Evolutionary conservation across 116 monocot genomes (phyloP).

Genomic region (Iris pallida): DNA sequence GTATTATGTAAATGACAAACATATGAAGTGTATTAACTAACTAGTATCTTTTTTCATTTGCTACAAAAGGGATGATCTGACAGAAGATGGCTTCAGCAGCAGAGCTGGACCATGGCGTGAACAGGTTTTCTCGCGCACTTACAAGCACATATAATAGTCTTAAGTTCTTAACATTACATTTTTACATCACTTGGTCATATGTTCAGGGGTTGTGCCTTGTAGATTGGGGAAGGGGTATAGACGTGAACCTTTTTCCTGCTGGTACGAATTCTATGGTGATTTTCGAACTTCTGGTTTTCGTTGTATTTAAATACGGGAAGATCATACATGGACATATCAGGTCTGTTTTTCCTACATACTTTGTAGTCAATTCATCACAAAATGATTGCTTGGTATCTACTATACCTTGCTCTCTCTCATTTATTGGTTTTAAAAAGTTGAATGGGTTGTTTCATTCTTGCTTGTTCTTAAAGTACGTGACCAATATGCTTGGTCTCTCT

Average conservation of each 20-base stretch:
- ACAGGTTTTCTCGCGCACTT: constrained; percentile 35
- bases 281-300: constrained; percentile 79
- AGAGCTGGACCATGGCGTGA: constrained; percentile 57
- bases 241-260: constrained; percentile 56
- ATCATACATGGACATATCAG: constrained; percentile 75
- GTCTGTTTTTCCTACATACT: constrained; percentile 19
- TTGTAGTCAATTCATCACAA: background rate
- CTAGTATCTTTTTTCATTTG: background rate
- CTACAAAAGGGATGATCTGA: constrained; percentile 43
- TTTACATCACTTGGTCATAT: background rate
- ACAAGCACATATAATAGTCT: background rate
- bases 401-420: too few species aligned
- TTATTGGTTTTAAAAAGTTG: too few species aligned
- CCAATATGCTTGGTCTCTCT: too few species aligned
- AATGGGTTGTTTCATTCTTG: too few species aligned
- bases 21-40: too few species aligned
- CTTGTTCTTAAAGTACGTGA: too few species aligned
- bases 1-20: too few species aligned
- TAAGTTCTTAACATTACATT: background rate
- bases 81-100: constrained; percentile 38
- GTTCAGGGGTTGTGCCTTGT: constrained; percentile 92
- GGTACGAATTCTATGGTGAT: constrained; percentile 58
- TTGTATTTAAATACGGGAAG: constrained; percentile 85
- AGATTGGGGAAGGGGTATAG: constrained; percentile 93
- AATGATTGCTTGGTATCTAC: too few species aligned